Percentiles rank a stretch among this genome's conserved stretches.
phyloP scores from a whole-genome alignment of 2,329 filamentous ascomycete genomes.

The Massarina eburnea region DNA sequence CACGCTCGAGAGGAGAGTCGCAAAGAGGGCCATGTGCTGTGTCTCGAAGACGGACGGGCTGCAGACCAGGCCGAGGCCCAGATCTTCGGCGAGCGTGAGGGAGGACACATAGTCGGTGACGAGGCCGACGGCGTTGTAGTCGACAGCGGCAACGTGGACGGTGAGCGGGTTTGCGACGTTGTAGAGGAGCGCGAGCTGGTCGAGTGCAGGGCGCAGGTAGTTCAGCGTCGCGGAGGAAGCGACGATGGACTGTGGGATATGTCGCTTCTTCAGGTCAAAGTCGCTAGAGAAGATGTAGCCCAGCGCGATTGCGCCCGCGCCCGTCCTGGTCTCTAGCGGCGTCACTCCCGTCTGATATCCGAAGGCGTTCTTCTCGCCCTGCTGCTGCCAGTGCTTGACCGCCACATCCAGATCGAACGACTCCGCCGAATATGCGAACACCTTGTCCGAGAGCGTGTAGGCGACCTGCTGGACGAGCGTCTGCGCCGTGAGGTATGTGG shows the following conservation, averaged over 20 bases:
- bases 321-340: conserved; percentile 81
- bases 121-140: conserved; percentile 76
- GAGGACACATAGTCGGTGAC: conserved; percentile 85
- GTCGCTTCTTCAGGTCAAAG: conserved; percentile 87
- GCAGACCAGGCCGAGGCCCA: conserved; percentile 82
- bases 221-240: conserved; percentile 81
- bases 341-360: conserved; percentile 78
- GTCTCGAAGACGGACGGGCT: conserved; percentile 86
- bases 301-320: conserved; percentile 86
- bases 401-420: conserved; percentile 88
- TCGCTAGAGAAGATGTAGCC: conserved; percentile 98
- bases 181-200: conserved; percentile 90
- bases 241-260: conserved; percentile 87
- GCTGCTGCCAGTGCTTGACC: conserved; percentile 72
- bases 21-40: conserved; percentile 92
- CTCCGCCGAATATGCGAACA: conserved; percentile 95
- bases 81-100: conserved; percentile 80
- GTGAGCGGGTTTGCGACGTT: conserved; percentile 90
- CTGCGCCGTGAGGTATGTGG: conserved; percentile 91
- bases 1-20: conserved; percentile 76
- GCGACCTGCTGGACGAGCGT: conserved; percentile 93
- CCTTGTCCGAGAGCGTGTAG: conserved; percentile 92
- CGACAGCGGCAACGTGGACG: conserved; percentile 86
- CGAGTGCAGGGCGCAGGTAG: conserved; percentile 78
- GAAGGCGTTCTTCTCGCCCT: conserved; percentile 75